Evolutionary conservation across 805 yeast species (phyloP), one percentile per base, ranked within the genome.

Genomic region (Candida maltosa): DNA sequence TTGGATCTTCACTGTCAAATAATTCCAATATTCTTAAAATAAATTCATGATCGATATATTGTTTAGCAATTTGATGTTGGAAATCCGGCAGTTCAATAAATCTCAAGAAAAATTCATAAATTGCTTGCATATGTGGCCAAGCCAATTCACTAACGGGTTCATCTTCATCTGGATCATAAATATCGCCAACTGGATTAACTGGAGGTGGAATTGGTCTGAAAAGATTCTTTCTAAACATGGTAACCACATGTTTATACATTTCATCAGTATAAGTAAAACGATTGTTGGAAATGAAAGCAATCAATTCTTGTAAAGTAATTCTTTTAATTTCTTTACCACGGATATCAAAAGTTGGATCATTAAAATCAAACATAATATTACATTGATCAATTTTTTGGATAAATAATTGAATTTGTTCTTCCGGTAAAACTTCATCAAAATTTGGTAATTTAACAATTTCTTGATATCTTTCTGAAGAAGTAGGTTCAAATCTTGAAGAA

Each of bases 61-160:
- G 93, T 60, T 89, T 89, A 20, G 98, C 98, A 31, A 84, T 69
- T 35, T 87, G 87, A 55, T 89, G 96, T 54, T 87, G 86, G 60
- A 93, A 91, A 62, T 89, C 97, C 2, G 95, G 94, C 45, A 91
- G 80, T 63, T 93, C 97, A 35, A 93, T 82, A 61, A 93, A 91
- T 51, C 95, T 71, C 41, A 93, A 67, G 56, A 93, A 91, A 52
- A 93, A 87, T 60, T 93, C 97, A 65, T 93, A 93, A 21, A 89
- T 95, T 28, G 88, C 76, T 61, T 87, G 95, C 97, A 93, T 93
- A 58, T 93, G 98, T 9, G 97, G 96, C 98, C 98, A 93, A 7
- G 97, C 89, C 44, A 91, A 77, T 58, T 93, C 97, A 49, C 80
- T 79, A 25, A 93, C 95, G 3, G 97, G 97, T 62, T 93, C 98